Conservation (phyloP, 257 asterid genomes). For the Penstemon davidsonii region DNA sequence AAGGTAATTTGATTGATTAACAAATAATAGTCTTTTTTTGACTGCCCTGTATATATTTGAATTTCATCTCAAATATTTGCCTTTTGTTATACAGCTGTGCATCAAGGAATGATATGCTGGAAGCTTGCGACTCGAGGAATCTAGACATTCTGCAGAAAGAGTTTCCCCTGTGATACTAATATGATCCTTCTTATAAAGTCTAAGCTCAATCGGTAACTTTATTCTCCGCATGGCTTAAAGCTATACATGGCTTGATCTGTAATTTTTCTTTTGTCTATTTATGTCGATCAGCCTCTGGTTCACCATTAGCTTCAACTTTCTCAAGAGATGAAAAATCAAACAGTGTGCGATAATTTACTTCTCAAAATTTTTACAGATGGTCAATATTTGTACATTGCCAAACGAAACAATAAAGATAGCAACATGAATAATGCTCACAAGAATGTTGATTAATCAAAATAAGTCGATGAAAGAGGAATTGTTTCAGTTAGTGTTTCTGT, state of each 20-base stretch:
- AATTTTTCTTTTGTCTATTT: neutral
- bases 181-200: neutral
- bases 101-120: constrained; percentile 83
- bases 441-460: constrained; percentile 17
- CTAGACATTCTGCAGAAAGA: constrained; percentile 90
- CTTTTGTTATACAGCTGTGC: constrained; percentile 65
- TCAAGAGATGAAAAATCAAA: constrained; percentile 1
- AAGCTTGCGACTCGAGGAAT: constrained; percentile 89
- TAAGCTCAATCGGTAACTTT: neutral
- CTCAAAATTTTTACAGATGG: neutral
- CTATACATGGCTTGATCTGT: neutral
- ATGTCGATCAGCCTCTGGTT: neutral
- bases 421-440: constrained; percentile 1
- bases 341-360: constrained; percentile 2
- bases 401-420: constrained; percentile 6
- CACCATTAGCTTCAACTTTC: constrained; percentile 9
- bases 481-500: too few relatives aligned
- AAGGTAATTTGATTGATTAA: constrained; percentile 49
- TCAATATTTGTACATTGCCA: constrained; percentile 18
- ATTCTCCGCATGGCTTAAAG: neutral
- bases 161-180: constrained; percentile 65
- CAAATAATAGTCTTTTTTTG: neutral
- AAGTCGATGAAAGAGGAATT: neutral
- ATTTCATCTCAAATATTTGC: constrained; percentile 10
- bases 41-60: neutral